Evolutionary conservation across 2,329 filamentous ascomycete species (phyloP), one percentile per base, ranked within the genome.

Genomic region (Colletotrichum incanum): DNA sequence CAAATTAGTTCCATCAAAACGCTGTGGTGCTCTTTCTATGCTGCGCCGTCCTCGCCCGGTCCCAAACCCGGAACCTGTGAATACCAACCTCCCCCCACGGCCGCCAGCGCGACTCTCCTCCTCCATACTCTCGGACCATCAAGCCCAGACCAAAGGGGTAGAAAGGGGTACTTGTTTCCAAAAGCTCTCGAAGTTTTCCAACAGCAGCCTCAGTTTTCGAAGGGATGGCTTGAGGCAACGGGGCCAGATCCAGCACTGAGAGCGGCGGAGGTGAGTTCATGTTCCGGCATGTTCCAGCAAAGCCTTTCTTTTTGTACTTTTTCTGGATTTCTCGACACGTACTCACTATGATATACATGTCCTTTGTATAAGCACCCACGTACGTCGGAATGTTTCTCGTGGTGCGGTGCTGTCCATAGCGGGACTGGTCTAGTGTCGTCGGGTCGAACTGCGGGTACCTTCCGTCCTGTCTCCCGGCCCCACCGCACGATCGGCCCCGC

Each of bases 211-310:
- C 58, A 47, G 58, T 64, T 54, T 64, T 64, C 47, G 61, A 54
- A 31, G 61, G 61, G 61, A 64, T 64, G 61, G 45, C 37, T 37
- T 64, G 61, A 64, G 61, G 61, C 61, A 64, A 64, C 61, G 47
- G 61, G 61, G 49, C 47, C 61, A 64, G 61, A 64, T 64, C 61
- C 61, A 64, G 61, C 61, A 47, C 61, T 37, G 47, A 50, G 34
- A 37, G 31, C 47, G 61, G 61, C 23, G 6, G 45, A 26, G 49
- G 34, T 55, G 61, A 64, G 61, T 64, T 54, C 34, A 23, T 62
- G 26, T 37, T 55, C 52, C 52, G 11, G 31, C 37, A 43, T 50
- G 43, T 49, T 49, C 59, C 59, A 62, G 58, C 41, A 3, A 39
- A 20, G 58, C 58, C 58, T 34, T 61, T 31, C 23, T 41, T 61